Evolutionary conservation across 768 basidiomycete genomes (phyloP), one percentile per base, ranked within the genome.

Genomic region (Auricularia heimuer): DNA sequence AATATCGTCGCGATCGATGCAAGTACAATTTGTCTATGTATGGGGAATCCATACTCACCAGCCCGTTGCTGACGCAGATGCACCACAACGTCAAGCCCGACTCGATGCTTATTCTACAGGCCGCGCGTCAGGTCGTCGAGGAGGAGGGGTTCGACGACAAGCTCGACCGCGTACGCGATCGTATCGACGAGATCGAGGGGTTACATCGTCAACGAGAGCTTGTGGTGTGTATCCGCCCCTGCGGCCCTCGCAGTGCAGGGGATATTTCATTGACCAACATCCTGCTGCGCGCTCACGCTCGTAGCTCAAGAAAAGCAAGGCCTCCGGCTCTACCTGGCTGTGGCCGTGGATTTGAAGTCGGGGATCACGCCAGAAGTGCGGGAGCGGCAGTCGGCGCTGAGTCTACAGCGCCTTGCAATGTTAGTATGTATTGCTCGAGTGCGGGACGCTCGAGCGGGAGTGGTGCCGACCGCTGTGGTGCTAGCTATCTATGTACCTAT

Each of bases 131-230:
- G 68, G 86, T 92, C 4, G 85, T 86, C 18, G 79, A 82, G 29
- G 87, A 87, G 72, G 85, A 88, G 60, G 91, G 84, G 8, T 94
- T 95, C 70, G 86, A 93, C 62, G 87, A 90, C n/a, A 71, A 86
- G 42, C 79, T 92, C 18, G 82, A 91, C 66, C 80, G 78, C 62
- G 92, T 92, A 4, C 79, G 89, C 62, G 83, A 83, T 66, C 80
- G 94, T 14, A 85, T 94, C 47, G 89, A 93, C 73, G 88, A 90
- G 74, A 94, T 95, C 70, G 93, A 95, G 76, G 88, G 87, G 73
- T 71, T 93, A 65, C 89, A 90, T 68, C 81, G 90, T 54, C 92
- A 90, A 29, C 77, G 88, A 65, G 89, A 92, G 74, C 74, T 91
- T 21, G 21, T 51, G 11, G 47, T 51, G 47, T 51, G 18, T 18